Percentiles rank a stretch among this genome's conserved stretches.
Evolutionary conservation across 2,329 filamentous ascomycete species (phyloP).

Genomic region (Drechslerella coelobrocha): DNA sequence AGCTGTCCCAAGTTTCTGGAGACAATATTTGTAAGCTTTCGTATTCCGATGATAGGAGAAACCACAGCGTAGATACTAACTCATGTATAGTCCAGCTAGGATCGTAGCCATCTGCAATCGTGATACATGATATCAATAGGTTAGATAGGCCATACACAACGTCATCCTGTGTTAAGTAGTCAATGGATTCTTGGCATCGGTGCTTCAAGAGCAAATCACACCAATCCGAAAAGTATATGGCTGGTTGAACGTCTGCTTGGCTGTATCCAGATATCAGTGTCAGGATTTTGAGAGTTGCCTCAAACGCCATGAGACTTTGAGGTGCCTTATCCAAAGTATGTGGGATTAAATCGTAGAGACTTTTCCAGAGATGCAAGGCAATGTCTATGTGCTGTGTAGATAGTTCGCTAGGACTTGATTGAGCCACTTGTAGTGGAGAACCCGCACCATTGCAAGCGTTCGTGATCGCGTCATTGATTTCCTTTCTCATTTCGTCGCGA

Average conservation of each 20-base stretch:
- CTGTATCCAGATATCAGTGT: conserved; percentile 25
- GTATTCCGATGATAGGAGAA: background rate
- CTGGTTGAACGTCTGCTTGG: conserved; percentile 15
- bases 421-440: background rate
- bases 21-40: background rate
- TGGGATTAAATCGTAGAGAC: conserved; percentile 34
- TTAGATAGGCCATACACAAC: conserved; percentile 40
- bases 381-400: conserved; percentile 2
- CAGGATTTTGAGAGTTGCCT: conserved; percentile 36
- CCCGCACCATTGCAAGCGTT: conserved; percentile 33
- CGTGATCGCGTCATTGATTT: conserved; percentile 22
- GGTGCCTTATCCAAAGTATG: conserved; percentile 16
- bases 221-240: conserved; percentile 35
- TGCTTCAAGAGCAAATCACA: conserved; percentile 32
- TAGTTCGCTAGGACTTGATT: background rate
- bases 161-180: conserved; percentile 38
- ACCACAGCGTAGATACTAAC: conserved; percentile 10
- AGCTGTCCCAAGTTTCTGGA: conserved; percentile 28
- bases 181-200: conserved; percentile 44
- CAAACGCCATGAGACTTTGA: conserved; percentile 39
- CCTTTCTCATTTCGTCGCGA: conserved; percentile 41
- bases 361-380: conserved; percentile 38
- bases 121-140: conserved; percentile 34
- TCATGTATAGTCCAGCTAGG: conserved; percentile 25
- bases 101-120: conserved; percentile 20